Evolutionary conservation across 352 stramenopile genomes (phyloP), one percentile per base, ranked within the genome.

Genomic region (Globisporangium spinosum): DNA sequence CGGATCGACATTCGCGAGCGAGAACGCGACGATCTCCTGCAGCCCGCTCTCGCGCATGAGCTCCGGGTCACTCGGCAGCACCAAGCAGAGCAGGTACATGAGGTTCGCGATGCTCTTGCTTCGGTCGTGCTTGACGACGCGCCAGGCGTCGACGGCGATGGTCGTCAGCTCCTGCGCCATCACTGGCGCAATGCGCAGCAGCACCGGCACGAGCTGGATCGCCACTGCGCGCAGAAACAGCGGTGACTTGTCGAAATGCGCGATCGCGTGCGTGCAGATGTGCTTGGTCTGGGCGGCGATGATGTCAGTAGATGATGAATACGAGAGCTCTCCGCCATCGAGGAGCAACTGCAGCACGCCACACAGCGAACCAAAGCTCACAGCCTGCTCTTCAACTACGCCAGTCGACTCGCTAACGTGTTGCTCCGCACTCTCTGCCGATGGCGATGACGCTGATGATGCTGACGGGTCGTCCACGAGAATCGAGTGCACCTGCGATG

Each of bases 61-160:
- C 12, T 58, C 69, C 3, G 82, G 79, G 2, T 83, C 74, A 34
- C 77, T 71, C 9, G 80, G 81, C 56, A 92, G 62, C 15, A 92
- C 63, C 58, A 89, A 62, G 17, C 84, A 89, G 40, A 88, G 76
- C 43, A 92, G 34, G 64, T 87, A 90, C 34, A 92, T 55, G 57
- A 92, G 64, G n/a, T 84, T 86, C 34, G 74, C 69, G 58, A 82
- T 38, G n/a, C 72, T 45, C 32, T 64, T 61, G 27, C 67, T 64
- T 34, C 65, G 0, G 35, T 69, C 22, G 32, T 23, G 45, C 35
- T 67, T 55, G 61, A 12, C 8, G 47, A 47, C 15, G 0, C 68
- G 63, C 68, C 74, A 83, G 4, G 70, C 75, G 15, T 58, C 58
- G 17, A 83, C 25, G 15, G 74, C 67, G 32, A 74, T 65, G 2